Evolutionary conservation across 1,139 yeast genomes (phyloP).

Genomic region (Geotrichum europaeum): DNA sequence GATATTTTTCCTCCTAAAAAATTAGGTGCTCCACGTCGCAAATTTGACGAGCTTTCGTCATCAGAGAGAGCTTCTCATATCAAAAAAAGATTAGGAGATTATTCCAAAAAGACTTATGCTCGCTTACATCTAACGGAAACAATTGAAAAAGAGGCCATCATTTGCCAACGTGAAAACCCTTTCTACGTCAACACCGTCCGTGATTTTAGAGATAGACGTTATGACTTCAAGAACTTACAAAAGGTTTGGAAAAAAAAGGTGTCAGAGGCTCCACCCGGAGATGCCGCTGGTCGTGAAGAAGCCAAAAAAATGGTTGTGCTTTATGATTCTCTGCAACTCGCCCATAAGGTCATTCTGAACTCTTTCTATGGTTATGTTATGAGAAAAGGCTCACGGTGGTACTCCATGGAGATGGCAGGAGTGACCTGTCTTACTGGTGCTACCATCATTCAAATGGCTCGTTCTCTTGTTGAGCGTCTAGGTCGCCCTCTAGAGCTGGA

Average conservation of each 20-base stretch:
- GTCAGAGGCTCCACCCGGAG: slow-evolving; percentile 47
- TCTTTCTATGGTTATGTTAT: slow-evolving; percentile 97
- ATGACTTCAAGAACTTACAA: slow-evolving; percentile 89
- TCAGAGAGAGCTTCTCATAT: slow-evolving; percentile 72
- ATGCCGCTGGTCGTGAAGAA: slow-evolving; percentile 63
- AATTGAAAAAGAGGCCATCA: slow-evolving; percentile 84
- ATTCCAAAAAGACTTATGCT: slow-evolving; percentile 79
- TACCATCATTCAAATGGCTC: slow-evolving; percentile 94
- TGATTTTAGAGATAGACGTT: slow-evolving; percentile 90
- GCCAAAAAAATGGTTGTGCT: slow-evolving; percentile 90
- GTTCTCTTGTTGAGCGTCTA: slow-evolving; percentile 83
- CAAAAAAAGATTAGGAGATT: slow-evolving; percentile 76
- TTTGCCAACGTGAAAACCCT: slow-evolving; percentile 96
- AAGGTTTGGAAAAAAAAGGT: slow-evolving; percentile 91
- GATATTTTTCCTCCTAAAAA: slow-evolving; percentile 58
- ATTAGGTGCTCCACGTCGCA: slow-evolving; percentile 48
- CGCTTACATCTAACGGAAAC: slow-evolving; percentile 76
- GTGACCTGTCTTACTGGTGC: slow-evolving; percentile 98
- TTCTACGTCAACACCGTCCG: slow-evolving; percentile 94
- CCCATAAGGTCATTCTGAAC: slow-evolving; percentile 93
- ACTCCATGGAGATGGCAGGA: slow-evolving; percentile 99
- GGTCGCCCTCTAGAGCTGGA: slow-evolving; percentile 96
- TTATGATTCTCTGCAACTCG: slow-evolving; percentile 91
- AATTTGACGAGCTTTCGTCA: slow-evolving; percentile 61
- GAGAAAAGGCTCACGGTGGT: slow-evolving; percentile 99